Evolutionary conservation across 192 early-diverging fungal species (phyloP), one percentile per base, ranked within the genome.

Genomic region (Coemansia sp.): DNA sequence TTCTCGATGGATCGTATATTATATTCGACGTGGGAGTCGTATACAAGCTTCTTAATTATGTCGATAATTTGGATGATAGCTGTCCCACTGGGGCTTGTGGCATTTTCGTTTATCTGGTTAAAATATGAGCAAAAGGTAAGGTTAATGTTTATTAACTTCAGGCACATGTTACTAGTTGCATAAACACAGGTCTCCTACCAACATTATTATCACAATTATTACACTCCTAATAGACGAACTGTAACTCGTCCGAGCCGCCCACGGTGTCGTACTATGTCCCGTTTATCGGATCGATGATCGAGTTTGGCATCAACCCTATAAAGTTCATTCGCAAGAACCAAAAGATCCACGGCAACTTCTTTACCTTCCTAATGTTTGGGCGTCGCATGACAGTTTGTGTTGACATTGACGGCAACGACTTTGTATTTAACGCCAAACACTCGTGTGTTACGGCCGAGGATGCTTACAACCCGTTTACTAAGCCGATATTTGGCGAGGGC

Each of bases 291-390:
- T 90, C 89, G 50, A 94, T 94, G 71, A 77, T 96, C 61, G 67
- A 86, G 59, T 96, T 95, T 86, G 95, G 96, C 69, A 86, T 96
- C 62, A 85, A 94, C 70, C 96, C 97, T 30, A 86, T 99, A 78
- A 86, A 87, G 47, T 98, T 97, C 69, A 87, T 96, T 47, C 86
- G 87, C 66, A 86, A 96, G 72, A 87, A 91, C 87, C 91, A 91
- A 75, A 85, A 89, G 75, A 85, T 86, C 75, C 89, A 95, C 71
- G 96, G 96, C 75, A 94, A 97, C 86, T 83, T 88, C 62, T 99
- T 93, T 80, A 96, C 95, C 6, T 97, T 95, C 72, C 84, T 90
- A 17, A 93, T 99, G 93, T 87, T 96, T 75, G 96, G 96, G 55
- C 90, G 89, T 72, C 87, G 87, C 52, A 92, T 98, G 87, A 96